phyloP scores from a whole-genome alignment of 352 stramenopile genomes.

The Phytophthora boehmeriae region DNA sequence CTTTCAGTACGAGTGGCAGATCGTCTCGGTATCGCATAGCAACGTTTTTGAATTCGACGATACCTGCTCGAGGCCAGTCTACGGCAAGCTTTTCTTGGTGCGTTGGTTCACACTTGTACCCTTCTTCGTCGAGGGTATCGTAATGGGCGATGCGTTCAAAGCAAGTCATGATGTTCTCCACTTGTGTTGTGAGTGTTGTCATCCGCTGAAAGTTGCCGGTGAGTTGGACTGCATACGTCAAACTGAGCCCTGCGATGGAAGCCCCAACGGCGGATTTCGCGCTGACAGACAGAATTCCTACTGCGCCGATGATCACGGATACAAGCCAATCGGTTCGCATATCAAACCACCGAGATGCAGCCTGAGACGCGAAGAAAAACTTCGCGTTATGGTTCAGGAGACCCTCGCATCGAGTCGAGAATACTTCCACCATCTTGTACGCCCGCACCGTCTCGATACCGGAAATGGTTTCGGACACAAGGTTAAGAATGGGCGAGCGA shows the following conservation, averaged over 20 bases:
- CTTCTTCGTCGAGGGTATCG: slow-evolving; percentile 39
- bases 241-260: slow-evolving; percentile 30
- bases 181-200: slow-evolving; percentile 36
- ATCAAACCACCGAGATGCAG: slow-evolving; percentile 90
- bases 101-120: slow-evolving; percentile 11
- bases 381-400: slow-evolving; percentile 42
- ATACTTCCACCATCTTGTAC: slow-evolving; percentile 45
- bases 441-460: slow-evolving; percentile 94
- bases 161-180: slow-evolving; percentile 43
- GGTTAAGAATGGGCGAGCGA: slow-evolving; percentile 90
- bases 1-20: slow-evolving; percentile 46
- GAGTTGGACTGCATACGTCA: slow-evolving; percentile 40
- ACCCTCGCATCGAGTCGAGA: slow-evolving; percentile 34
- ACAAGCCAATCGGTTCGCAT: slow-evolving; percentile 85
- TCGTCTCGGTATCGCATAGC: slow-evolving; percentile 49
- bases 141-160: slow-evolving; percentile 40
- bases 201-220: slow-evolving; percentile 47
- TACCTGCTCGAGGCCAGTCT: slow-evolving; percentile 47
- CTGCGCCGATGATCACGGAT: slow-evolving; percentile 84
- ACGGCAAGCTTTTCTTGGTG: slow-evolving; percentile 1
- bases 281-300: slow-evolving; percentile 85
- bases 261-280: slow-evolving; percentile 42
- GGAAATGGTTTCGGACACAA: slow-evolving; percentile 92
- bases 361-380: slow-evolving; percentile 43
- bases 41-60: slow-evolving; percentile 48